Evolutionary conservation across 148 eudicot species (phyloP).

Genomic region (Amaranthus palmeri): DNA sequence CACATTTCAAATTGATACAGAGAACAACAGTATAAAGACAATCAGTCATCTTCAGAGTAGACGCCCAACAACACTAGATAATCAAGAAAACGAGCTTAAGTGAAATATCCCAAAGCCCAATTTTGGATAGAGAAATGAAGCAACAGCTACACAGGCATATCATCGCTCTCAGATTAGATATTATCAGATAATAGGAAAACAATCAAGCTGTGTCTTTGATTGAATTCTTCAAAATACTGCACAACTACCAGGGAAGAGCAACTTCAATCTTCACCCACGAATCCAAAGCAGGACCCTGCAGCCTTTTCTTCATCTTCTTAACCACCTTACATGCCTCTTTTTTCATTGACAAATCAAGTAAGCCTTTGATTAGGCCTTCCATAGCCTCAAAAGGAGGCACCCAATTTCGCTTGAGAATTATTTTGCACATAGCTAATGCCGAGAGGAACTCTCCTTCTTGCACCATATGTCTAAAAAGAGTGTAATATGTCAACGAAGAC

Average conservation of each 20-base stretch:
- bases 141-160: not conserved
- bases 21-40: not conserved
- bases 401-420: conserved; percentile 25
- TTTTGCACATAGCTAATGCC: conserved; percentile 29
- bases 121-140: not conserved
- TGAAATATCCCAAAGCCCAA: not conserved
- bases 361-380: conserved; percentile 27
- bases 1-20: not conserved
- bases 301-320: conserved; percentile 23
- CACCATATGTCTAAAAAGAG: conserved; percentile 30
- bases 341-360: conserved; percentile 20
- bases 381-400: conserved; percentile 31
- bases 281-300: conserved; percentile 23
- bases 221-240: not conserved
- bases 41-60: not conserved
- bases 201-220: not conserved
- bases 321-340: conserved; percentile 29
- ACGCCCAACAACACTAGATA: conserved; percentile 5
- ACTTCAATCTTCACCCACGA: conserved; percentile 33
- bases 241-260: conserved; percentile 21
- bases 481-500: conserved; percentile 24
- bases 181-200: not conserved
- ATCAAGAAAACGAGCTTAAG: not conserved
- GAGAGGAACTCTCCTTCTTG: conserved; percentile 28
- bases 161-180: not conserved